Evolutionary conservation across 768 basidiomycete species (phyloP).

Genomic region (Galerina marginata): DNA sequence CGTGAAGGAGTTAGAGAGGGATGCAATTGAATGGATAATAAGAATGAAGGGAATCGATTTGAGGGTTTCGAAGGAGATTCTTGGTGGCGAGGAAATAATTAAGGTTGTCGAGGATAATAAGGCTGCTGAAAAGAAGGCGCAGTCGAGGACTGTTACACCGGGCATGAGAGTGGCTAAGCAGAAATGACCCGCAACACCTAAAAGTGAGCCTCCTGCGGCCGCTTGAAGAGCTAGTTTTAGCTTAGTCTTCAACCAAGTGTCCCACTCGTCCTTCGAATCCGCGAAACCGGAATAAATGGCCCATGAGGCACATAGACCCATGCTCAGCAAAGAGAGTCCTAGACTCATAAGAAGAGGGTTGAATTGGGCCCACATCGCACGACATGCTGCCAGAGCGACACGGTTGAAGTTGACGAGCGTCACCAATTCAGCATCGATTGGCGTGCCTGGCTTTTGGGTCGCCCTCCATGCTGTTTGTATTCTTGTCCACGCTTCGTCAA

Average conservation of each 20-base stretch:
- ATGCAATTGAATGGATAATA: conserved; percentile 72
- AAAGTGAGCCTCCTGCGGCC: conserved; percentile 41
- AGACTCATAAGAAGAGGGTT: conserved; percentile 76
- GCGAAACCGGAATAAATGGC: conserved; percentile 58
- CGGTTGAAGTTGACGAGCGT: conserved; percentile 59
- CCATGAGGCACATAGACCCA: conserved; percentile 61
- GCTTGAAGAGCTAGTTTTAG: conserved; percentile 39
- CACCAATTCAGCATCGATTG: conserved; percentile 39
- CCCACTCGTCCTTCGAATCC: conserved; percentile 42
- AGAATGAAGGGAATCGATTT: conserved; percentile 52
- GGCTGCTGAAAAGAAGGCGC: conserved; percentile 52
- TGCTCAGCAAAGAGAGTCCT: conserved; percentile 67
- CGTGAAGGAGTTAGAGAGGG: conserved; percentile 95
- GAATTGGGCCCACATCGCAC: conserved; percentile 95
- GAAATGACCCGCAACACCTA: conserved; percentile 39
- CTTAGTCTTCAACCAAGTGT: conserved; percentile 44
- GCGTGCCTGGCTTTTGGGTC: conserved; percentile 24
- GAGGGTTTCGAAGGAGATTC: conserved; percentile 33
- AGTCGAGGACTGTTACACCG: conserved; percentile 57
- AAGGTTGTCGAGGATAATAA: conserved; percentile 52
- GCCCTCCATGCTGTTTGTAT: conserved; percentile 55
- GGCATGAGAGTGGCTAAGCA: conserved; percentile 39
- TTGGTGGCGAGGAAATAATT: conserved; percentile 46
- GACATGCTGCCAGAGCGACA: conserved; percentile 70
- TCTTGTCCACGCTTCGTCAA: conserved; percentile 65